Evolutionary conservation across 768 basidiomycete genomes (phyloP).

Genomic region (Tylopilus subfusipes): DNA sequence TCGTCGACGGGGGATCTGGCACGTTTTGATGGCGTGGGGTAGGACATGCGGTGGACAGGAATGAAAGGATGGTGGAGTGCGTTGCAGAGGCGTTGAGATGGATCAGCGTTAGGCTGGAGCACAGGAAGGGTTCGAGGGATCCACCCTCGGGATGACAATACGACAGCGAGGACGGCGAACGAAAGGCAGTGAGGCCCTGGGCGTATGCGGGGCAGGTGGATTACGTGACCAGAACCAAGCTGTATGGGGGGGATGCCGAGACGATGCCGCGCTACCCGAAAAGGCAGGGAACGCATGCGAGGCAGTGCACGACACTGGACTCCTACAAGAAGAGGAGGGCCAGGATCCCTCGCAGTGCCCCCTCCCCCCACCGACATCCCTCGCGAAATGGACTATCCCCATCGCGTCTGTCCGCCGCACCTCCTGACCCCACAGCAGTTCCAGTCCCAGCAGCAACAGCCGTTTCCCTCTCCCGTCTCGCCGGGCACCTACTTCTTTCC

Average conservation of each 20-base stretch:
- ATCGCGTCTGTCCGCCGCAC: constrained; percentile 22
- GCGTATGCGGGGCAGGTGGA: constrained; percentile 1
- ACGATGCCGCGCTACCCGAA: no score
- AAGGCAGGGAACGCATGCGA: no score
- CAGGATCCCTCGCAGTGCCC: no score
- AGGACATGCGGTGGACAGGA: constrained; percentile 6
- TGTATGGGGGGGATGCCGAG: constrained; percentile 11
- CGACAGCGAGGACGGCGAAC: constrained; percentile 1
- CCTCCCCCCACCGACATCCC: background rate
- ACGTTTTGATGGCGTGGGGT: constrained; percentile 29
- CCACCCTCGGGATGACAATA: constrained; percentile 3
- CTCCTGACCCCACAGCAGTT: constrained; percentile 8
- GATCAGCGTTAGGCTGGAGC: no score
- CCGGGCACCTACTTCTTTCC: constrained; percentile 24
- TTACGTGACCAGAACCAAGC: constrained; percentile 20
- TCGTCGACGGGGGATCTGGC: constrained; percentile 6
- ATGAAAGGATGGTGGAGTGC: background rate
- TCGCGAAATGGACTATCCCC: constrained; percentile 30
- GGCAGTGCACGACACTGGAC: constrained; percentile 9
- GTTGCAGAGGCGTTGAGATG: background rate
- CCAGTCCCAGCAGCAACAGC: background rate
- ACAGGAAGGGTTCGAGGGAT: no score
- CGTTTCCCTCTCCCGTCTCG: constrained; percentile 28
- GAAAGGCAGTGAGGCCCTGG: background rate
- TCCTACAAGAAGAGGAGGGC: constrained; percentile 15